Percentiles rank a stretch among this genome's conserved stretches.
These are phyloP conservation scores for Tuber indicum DNA, from an alignment of 495 filamentous ascomycete species.

Conservation along the genomic window DNA sequence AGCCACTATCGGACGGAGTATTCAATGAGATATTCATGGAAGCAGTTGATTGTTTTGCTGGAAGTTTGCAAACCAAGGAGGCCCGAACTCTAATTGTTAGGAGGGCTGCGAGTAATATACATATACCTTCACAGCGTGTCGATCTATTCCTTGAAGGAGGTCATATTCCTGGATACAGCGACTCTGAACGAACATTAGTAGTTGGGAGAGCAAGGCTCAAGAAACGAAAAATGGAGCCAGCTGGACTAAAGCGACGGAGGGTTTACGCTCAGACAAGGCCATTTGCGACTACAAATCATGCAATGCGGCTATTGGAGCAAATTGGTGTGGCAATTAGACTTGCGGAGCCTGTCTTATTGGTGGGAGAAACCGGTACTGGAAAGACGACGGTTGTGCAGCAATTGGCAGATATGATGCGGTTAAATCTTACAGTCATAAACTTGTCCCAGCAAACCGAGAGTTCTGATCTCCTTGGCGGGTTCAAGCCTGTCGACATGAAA, in stretches of 20 bases:
- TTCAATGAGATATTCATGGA: conserved; percentile 86
- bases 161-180: conserved; percentile 59
- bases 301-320: conserved; percentile 68
- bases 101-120: conserved; percentile 73
- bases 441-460: conserved; percentile 96
- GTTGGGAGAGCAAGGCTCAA: conserved; percentile 61
- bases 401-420: conserved; percentile 70
- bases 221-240: conserved; percentile 45
- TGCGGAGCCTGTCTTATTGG: conserved; percentile 80
- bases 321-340: conserved; percentile 73
- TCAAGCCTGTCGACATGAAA: conserved; percentile 87
- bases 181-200: conserved; percentile 53
- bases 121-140: conserved; percentile 70
- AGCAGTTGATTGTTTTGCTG: conserved; percentile 79
- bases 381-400: conserved; percentile 96
- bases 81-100: conserved; percentile 56
- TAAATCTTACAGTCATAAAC: conserved; percentile 83
- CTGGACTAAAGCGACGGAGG: conserved; percentile 41
- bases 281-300: conserved; percentile 69
- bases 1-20: conserved; percentile 63
- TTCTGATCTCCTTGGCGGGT: conserved; percentile 86
- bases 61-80: conserved; percentile 61
- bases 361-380: conserved; percentile 96
- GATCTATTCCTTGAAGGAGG: conserved; percentile 58
- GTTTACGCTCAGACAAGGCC: conserved; percentile 49